A percentile compares a stretch with the other conserved stretches of the same genome.
phyloP scores from a whole-genome alignment of 768 basidiomycete genomes.

The Lentinus brumalis region DNA sequence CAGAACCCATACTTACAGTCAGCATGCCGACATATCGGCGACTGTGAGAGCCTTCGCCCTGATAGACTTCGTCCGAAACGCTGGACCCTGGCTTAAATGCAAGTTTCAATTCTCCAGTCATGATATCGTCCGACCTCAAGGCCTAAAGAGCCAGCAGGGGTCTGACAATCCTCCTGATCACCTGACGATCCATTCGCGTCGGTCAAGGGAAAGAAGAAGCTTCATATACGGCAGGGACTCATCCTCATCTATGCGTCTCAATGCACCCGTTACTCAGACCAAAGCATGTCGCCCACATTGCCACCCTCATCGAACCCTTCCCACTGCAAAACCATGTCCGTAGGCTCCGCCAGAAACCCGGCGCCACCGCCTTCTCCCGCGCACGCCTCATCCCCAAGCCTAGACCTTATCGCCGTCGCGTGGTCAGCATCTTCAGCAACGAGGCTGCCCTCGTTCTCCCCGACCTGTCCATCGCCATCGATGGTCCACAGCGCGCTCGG shows the following conservation, averaged over 20 bases:
- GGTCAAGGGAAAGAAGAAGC: too few species aligned
- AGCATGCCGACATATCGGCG: not conserved
- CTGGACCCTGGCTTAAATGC: too few species aligned
- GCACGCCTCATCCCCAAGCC: not conserved
- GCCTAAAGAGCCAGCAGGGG: too few species aligned
- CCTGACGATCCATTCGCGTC: too few species aligned
- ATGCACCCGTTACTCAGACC: not conserved
- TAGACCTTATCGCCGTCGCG: conserved; percentile 12
- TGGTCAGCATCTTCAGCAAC: conserved; percentile 9
- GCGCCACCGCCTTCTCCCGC: not conserved
- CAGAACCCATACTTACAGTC: too few species aligned
- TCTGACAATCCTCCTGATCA: too few species aligned
- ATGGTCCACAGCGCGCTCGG: not conserved
- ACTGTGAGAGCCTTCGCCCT: too few species aligned
- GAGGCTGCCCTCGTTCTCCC: conserved; percentile 15
- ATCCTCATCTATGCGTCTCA: not conserved
- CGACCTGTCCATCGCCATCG: conserved; percentile 8
- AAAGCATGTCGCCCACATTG: not conserved
- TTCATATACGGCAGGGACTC: not conserved
- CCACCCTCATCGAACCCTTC: conserved; percentile 7
- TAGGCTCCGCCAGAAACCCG: not conserved
- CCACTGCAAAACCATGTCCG: not conserved
- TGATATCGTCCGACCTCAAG: too few species aligned
- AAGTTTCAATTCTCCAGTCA: too few species aligned
- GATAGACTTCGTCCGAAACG: too few species aligned